A percentile compares a stretch with the other conserved stretches of the same genome.
Conservation (phyloP, 1,284 basidiomycete genomes). For the Macrocystidia cucumis region DNA sequence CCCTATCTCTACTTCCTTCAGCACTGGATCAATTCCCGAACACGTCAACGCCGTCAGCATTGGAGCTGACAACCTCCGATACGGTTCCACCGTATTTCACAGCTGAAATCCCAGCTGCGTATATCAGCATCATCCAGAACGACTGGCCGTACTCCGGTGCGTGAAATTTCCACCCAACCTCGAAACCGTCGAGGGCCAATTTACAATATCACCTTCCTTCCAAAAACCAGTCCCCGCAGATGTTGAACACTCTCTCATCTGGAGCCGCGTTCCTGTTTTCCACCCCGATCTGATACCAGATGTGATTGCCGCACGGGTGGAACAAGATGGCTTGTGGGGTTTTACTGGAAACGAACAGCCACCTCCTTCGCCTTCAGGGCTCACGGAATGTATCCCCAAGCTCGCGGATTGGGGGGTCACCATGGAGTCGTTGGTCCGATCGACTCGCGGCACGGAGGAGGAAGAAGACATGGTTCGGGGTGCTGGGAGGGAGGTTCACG, state of each 20-base stretch:
- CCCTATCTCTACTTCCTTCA: constrained; percentile 44
- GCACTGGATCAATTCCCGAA: constrained; percentile 20
- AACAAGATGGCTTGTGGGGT: constrained; percentile 70
- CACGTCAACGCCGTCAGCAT: constrained; percentile 1
- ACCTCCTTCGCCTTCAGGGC: constrained; percentile 56
- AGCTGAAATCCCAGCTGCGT: constrained; percentile 45
- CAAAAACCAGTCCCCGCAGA: constrained; percentile 50
- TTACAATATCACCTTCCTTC: not conserved
- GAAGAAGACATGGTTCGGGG: constrained; percentile 43
- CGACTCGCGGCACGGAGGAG: constrained; percentile 36
- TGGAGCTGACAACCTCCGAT: constrained; percentile 13
- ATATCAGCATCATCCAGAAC: constrained; percentile 69
- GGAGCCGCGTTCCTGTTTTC: constrained; percentile 66
- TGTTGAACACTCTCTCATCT: constrained; percentile 69
- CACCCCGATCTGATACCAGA: constrained; percentile 42
- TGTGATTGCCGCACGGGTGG: constrained; percentile 40
- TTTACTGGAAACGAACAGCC: constrained; percentile 56
- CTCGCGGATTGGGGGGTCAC: constrained; percentile 66
- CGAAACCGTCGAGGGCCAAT: not conserved
- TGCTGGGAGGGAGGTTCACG: constrained; percentile 50
- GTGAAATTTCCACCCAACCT: constrained; percentile 2
- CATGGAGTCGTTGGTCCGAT: constrained; percentile 46
- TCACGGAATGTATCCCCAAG: constrained; percentile 48
- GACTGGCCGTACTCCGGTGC: constrained; percentile 81
- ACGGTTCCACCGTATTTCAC: constrained; percentile 50